Conservation (phyloP, 2,329 filamentous ascomycete species). For the Xylaria polymorpha region DNA sequence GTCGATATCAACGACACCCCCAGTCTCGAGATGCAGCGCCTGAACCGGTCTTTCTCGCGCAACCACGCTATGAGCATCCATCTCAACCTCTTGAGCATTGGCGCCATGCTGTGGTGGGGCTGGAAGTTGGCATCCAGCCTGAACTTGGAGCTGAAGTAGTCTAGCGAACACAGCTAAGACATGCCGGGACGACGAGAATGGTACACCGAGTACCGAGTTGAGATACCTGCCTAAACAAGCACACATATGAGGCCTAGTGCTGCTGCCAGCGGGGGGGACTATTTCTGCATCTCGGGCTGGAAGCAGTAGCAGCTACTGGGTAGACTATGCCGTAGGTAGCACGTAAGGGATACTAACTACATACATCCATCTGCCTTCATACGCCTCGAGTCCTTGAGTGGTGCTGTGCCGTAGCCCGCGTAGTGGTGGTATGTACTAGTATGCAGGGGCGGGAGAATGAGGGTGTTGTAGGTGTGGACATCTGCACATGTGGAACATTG, state of each 20-base stretch:
- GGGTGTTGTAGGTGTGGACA: neutral
- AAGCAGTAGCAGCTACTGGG: neutral
- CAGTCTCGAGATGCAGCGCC: constrained; percentile 45
- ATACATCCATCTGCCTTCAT: neutral
- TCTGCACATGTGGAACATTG: too few species aligned
- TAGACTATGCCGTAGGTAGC: neutral
- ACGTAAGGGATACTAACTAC: neutral
- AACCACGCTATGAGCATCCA: constrained; percentile 58
- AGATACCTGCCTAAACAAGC: neutral
- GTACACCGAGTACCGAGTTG: constrained; percentile 5
- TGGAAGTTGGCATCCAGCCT: constrained; percentile 46
- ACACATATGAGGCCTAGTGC: neutral
- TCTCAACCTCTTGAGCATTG: constrained; percentile 54
- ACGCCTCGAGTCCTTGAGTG: neutral
- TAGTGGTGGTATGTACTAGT: neutral
- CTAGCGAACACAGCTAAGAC: neutral
- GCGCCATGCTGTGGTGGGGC: constrained; percentile 49
- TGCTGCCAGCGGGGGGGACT: neutral
- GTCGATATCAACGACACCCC: constrained; percentile 25
- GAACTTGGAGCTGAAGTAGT: constrained; percentile 27
- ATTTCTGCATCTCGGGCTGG: neutral
- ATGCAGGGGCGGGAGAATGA: neutral
- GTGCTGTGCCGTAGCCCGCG: neutral
- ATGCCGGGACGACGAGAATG: neutral
- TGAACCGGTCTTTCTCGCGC: constrained; percentile 50